Evolutionary conservation across 2,329 filamentous ascomycete species (phyloP).

Genomic region (Ophiostoma sp.): DNA sequence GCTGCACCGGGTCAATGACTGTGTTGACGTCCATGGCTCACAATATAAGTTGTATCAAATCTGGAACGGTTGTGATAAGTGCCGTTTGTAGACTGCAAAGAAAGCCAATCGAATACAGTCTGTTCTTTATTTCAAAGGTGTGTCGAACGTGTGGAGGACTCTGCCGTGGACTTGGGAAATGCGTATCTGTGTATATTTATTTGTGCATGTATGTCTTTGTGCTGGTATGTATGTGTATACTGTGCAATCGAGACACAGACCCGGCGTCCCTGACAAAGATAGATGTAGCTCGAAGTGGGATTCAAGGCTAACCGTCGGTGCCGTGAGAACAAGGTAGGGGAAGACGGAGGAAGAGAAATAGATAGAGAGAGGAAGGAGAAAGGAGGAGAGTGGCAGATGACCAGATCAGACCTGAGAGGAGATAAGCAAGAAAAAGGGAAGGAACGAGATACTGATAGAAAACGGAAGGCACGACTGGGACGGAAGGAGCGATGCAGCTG

Average conservation of each 20-base stretch:
- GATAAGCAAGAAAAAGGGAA: not conserved
- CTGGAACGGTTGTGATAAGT: not conserved
- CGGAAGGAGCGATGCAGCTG: slow-evolving; percentile 10
- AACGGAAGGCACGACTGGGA: slow-evolving; percentile 11
- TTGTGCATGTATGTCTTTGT: not conserved
- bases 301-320: not conserved
- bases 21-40: not conserved
- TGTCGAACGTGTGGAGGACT: not conserved
- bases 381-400: not conserved
- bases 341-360: not conserved
- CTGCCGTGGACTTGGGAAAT: not conserved
- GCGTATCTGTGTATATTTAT: not conserved
- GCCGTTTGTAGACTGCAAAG: not conserved
- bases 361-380: not conserved
- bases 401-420: not conserved
- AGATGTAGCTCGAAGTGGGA: not conserved
- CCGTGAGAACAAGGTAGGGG: not conserved
- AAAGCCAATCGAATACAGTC: not conserved
- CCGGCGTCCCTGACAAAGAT: not conserved
- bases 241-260: not conserved
- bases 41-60: too few relatives aligned
- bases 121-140: not conserved
- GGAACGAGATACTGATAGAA: not conserved
- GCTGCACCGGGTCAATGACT: not conserved
- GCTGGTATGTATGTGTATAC: not conserved